phyloP scores from a whole-genome alignment of 2,329 filamentous ascomycete species.

The Scedosporium minutisporum region DNA sequence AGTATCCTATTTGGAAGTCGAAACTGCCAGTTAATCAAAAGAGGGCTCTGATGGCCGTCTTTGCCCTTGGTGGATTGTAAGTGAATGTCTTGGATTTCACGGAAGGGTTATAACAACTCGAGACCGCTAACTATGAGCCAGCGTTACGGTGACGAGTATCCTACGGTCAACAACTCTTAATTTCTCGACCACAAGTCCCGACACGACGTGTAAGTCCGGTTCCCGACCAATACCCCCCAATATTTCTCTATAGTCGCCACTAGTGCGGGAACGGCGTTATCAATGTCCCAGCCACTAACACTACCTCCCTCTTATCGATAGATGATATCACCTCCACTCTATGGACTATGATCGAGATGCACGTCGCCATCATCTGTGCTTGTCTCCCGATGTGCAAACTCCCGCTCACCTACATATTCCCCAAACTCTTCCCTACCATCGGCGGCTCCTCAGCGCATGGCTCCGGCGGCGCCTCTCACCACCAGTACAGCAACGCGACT shows the following conservation, averaged over 20 bases:
- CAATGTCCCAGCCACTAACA: not conserved
- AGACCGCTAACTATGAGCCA: not conserved
- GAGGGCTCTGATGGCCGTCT: slow-evolving; percentile 29
- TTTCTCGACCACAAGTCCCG: not conserved
- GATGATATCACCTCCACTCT: slow-evolving; percentile 26
- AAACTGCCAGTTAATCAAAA: slow-evolving; percentile 31
- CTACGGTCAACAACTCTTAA: not conserved
- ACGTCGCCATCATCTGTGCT: slow-evolving; percentile 28
- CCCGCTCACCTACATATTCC: slow-evolving; percentile 26
- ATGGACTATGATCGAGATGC: slow-evolving; percentile 29
- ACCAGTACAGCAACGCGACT: not conserved
- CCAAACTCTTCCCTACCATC: slow-evolving; percentile 19
- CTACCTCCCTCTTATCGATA: slow-evolving; percentile 7
- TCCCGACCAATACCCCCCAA: not conserved
- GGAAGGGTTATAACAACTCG: too few relatives aligned
- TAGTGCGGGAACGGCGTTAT: too few relatives aligned
- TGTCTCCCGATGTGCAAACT: slow-evolving; percentile 30
- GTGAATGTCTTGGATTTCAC: slow-evolving; percentile 13
- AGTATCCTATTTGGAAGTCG: slow-evolving; percentile 35
- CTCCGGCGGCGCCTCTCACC: slow-evolving; percentile 8
- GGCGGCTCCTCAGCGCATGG: slow-evolving; percentile 8
- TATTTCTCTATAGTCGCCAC: too few relatives aligned
- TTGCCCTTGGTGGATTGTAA: slow-evolving; percentile 32
- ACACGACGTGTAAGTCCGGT: not conserved
- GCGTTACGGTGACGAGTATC: not conserved